phyloP scores from a whole-genome alignment of 805 yeast species.

The Kodamaea nitidulidarum region DNA sequence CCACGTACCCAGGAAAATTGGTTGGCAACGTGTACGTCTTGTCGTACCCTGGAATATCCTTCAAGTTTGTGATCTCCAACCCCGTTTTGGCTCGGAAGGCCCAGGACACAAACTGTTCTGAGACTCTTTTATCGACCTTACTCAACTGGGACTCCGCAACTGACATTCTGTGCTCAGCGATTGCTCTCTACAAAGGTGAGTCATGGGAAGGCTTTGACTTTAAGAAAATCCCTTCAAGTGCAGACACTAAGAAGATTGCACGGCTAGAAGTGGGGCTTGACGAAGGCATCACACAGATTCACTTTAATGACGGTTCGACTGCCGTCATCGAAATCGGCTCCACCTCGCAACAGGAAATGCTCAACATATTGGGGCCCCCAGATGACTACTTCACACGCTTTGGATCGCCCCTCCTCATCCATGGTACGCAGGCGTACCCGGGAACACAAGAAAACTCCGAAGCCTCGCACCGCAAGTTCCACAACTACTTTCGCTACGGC shows the following conservation, averaged over 20 bases:
- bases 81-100: conserved; percentile 16
- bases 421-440: conserved; percentile 15
- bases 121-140: conserved; percentile 23
- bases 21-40: conserved; percentile 35
- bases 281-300: conserved; percentile 23
- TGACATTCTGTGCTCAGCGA: conserved; percentile 35
- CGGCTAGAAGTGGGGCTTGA: conserved; percentile 17
- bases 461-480: conserved; percentile 37
- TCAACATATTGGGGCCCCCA: conserved; percentile 52
- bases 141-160: conserved; percentile 29
- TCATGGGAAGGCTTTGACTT: conserved; percentile 22
- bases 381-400: conserved; percentile 47
- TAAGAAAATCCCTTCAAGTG: neutral
- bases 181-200: conserved; percentile 39
- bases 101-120: conserved; percentile 14
- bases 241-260: conserved; percentile 9
- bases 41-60: conserved; percentile 55
- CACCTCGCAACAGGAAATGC: conserved; percentile 47
- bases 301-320: conserved; percentile 4
- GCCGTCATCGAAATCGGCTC: conserved; percentile 30
- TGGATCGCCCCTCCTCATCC: conserved; percentile 42
- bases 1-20: conserved; percentile 53
- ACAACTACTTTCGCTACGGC: conserved; percentile 54
- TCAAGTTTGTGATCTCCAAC: conserved; percentile 37
- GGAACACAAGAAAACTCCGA: conserved; percentile 6